Base-by-base conservation (phyloP, 2,329 filamentous ascomycete genomes). In the Teratosphaeria viscida region DNA sequence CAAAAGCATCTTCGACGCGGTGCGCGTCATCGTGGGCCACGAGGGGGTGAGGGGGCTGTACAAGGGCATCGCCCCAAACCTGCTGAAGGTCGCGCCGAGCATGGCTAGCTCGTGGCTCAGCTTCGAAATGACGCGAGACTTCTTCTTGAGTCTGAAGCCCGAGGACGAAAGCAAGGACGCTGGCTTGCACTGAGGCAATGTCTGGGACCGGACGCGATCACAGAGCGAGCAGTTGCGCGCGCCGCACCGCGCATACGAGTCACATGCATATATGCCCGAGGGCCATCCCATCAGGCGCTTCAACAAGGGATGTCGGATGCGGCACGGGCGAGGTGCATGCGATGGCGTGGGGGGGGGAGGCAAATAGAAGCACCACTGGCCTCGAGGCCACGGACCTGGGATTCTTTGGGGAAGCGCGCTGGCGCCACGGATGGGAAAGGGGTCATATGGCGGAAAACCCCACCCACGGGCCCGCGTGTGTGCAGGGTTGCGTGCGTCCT, bases 61-160 rank as follows among this genome's bases (percentile, higher is more conserved):
- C 80, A 99, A 97, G 75, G 94, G 94, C 59, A 92, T 99, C 66
- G 85, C 92, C 16, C 94, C 94, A 0, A 99, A 99, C 70, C 79
- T 99, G 26, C 82, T 99, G 62, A 99, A 99, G 76, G 94, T 99
- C 16, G 92, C 94, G 7, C 94, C 94, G 3, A 97, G 92, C 73
- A 99, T 99, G 92, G 94, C 94, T 16, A 95, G 91, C 67, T 96
- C 90, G 75, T 99, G 94, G 92, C 83, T 97, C 62, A 96, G 92
- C 74, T 99, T 95, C 72, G 94, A 99, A 76, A 78, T 97, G 72
- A 92, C 90, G 8, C 84, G 94, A 65, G 94, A 99, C 75, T 88
- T 95, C 71, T 77, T 97, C 49, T 78, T 95, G 60, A 78, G 77
- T 10, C 39, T 64, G 54, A 60, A 61, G 54, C 58, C 60, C n/a